Conservation (phyloP, 345 rosid genomes). For the Citrus medica region DNA sequence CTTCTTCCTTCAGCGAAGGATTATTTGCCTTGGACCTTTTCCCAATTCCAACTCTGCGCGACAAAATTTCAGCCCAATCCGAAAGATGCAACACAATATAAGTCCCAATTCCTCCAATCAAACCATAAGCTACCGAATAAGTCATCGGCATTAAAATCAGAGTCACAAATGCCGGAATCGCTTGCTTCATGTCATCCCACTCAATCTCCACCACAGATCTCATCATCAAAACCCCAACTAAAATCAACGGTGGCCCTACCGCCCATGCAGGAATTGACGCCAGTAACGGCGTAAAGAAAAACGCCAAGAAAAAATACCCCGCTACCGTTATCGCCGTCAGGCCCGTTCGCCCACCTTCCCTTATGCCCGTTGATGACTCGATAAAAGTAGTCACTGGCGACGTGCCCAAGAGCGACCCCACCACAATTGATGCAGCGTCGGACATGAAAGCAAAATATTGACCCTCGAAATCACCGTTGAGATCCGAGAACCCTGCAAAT, state of each 20-base stretch:
- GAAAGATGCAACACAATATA: conserved; percentile 40
- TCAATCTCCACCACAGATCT: conserved; percentile 52
- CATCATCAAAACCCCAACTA: conserved; percentile 65
- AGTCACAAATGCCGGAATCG: conserved; percentile 52
- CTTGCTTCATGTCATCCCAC: conserved; percentile 54
- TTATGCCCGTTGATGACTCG: conserved; percentile 53
- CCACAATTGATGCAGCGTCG: conserved; percentile 45
- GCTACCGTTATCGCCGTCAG: conserved; percentile 49
- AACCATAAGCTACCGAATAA: conserved; percentile 54
- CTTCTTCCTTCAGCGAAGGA: neutral
- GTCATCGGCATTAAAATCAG: conserved; percentile 47
- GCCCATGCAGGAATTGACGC: conserved; percentile 61
- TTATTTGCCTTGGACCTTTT: neutral
- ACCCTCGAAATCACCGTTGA: conserved; percentile 44
- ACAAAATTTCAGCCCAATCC: conserved; percentile 37
- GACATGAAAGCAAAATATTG: conserved; percentile 65
- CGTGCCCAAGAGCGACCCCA: conserved; percentile 50
- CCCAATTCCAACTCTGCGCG: conserved; percentile 19
- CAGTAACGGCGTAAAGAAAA: conserved; percentile 49
- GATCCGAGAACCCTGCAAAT: conserved; percentile 42
- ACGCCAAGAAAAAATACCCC: conserved; percentile 45
- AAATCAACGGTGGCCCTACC: conserved; percentile 53
- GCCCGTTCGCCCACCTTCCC: conserved; percentile 55
- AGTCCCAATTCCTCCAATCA: conserved; percentile 52
- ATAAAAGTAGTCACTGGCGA: conserved; percentile 46